Evolutionary conservation across 1,139 yeast genomes (phyloP), one percentile per base, ranked within the genome.

Genomic region (Spathaspora sp.): DNA sequence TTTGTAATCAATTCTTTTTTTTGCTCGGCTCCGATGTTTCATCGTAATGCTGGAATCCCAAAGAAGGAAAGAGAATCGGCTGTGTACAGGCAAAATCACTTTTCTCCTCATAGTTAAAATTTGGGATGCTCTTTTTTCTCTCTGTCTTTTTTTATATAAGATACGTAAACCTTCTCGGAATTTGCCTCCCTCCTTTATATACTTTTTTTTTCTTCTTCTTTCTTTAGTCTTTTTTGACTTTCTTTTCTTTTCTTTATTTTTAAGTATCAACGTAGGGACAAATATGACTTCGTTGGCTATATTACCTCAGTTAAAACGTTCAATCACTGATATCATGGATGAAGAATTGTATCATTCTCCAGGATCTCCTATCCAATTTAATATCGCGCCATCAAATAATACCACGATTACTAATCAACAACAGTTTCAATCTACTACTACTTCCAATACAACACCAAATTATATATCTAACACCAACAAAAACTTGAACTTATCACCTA

Each of bases 281-380:
- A 24, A 7, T 7, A 76, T 78, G 79, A 67, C 81, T 27, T 74
- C 81, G n/a, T 57, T 70, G 49, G 74, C 77, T 4, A 67, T 69
- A 24, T 66, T 73, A 52, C 81, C 81, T 29, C 63, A 68, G 37
- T 68, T 76, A 51, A 72, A 80, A 61, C 74, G 84, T 57, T 72
- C 85, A 16, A 61, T 80, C 49, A 78, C 82, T 31, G 86, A 81
- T 54, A 76, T 80, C 38, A 72, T 81, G 70, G 88, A 82, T 50
- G 90, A 84, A 53, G 89, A 84, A 57, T 65, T 84, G 47, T 79
- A 78, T 53, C 82, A 76, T 56, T 64, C 78, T 47, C 77, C 77
- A 7, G 59, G 60, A 38, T 58, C 59, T 26, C 63, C 67, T 2
- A 47, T 56, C 11, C 44, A 42, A 26, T 37, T 37, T 29, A 25